Base-by-base conservation (phyloP, 164 flowering plant genomes). In the Liriodendron chinense region DNA sequence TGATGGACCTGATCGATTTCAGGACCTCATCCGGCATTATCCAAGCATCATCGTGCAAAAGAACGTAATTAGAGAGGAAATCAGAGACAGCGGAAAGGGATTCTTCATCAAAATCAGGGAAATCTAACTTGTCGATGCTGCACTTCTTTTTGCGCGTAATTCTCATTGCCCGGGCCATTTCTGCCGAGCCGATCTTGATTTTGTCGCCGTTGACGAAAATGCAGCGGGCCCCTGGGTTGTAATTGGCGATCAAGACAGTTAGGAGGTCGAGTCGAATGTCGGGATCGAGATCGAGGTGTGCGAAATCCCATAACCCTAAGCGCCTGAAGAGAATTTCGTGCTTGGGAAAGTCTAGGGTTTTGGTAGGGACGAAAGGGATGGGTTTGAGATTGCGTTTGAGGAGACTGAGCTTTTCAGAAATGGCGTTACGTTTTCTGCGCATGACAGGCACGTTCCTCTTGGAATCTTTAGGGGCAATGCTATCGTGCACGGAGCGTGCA, bases 261-360 rank as follows among this genome's bases (percentile, higher is more conserved):
- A 96, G 67, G 24, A 91, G 80, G 69, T 96, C 94, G 4, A 34
- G 24, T 13, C 91, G 87, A 9, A 94, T 48, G 1, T 53, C 68
- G 49, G 71, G 50, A 77, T 91, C 98, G 49, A 94, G 85, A 48
- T 90, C 85, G 10, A 92, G 71, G 10, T 87, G 87, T 10, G 84
- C 94, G 69, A 96, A 94, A 68, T 92, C 97, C 97, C 97, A 96
- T 26, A 96, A 72, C 9, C 93, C 94, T 0, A 96, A 78, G 0
- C 83, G 78, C 79, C 74, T 86, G 68, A 96, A 75, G 14, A 86
- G 74, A 69, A 72, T 69, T 80, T 96, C 95, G 67, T 89, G 89
- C 47, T 76, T 76, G 20, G 72, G 21, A 71, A 96, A 85, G 80
- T 92, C 89, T 3, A 89, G 80, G 71, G 72, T 74, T 81, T 86